Conservation (phyloP, 805 yeast genomes). For the Candida dajiaensis region DNA sequence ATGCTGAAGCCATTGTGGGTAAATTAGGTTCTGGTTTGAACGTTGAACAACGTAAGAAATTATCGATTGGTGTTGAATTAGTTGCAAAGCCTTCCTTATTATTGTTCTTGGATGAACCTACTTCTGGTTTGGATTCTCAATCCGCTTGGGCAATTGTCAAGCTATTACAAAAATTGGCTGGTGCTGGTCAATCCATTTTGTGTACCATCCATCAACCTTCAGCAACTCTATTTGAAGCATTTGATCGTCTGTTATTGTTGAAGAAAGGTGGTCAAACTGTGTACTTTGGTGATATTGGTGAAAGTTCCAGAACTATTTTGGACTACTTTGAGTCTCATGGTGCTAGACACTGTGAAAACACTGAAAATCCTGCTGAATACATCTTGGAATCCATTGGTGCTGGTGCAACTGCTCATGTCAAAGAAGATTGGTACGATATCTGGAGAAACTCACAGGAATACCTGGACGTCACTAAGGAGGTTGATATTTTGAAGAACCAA, state of each 20-base stretch:
- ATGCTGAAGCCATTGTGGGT: conserved; percentile 67
- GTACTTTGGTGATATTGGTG: conserved; percentile 70
- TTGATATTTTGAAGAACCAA: conserved; percentile 10
- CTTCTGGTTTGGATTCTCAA: conserved; percentile 60
- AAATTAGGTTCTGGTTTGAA: conserved; percentile 59
- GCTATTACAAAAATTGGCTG: conserved; percentile 47
- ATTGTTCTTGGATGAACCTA: conserved; percentile 59
- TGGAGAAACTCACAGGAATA: conserved; percentile 46
- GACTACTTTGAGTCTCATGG: conserved; percentile 49
- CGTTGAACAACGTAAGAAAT: conserved; percentile 55
- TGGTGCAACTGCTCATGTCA: conserved; percentile 58
- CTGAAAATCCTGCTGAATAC: conserved; percentile 74
- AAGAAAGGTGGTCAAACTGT: conserved; percentile 67
- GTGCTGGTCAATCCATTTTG: conserved; percentile 53
- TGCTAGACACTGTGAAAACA: conserved; percentile 48
- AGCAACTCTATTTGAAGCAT: conserved; percentile 11
- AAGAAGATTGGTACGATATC: conserved; percentile 53
- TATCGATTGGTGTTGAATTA: conserved; percentile 56
- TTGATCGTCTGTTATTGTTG: conserved; percentile 30
- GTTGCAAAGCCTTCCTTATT: conserved; percentile 55
- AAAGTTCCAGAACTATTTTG: conserved; percentile 40
- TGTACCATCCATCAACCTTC: conserved; percentile 75
- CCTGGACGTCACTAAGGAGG: conserved; percentile 24
- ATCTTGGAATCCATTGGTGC: conserved; percentile 71
- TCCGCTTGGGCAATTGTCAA: conserved; percentile 58